Percentiles rank a stretch among this genome's conserved stretches.
Conservation (phyloP, 495 filamentous ascomycete genomes). For the Hypoxylon cercidicola region DNA sequence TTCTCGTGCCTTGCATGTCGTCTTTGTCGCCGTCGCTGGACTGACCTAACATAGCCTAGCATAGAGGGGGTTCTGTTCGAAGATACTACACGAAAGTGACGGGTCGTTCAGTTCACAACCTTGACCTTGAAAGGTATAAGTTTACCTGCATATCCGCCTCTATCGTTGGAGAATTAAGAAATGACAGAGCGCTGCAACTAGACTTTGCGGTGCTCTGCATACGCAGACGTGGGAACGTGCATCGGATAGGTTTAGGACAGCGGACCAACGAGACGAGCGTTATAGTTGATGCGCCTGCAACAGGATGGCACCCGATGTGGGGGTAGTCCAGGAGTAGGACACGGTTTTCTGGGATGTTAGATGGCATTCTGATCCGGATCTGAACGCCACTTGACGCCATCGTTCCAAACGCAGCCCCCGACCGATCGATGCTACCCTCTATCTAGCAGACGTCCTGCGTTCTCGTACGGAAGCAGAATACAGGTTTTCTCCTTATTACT, state of each 20-base stretch:
- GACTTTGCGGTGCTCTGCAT: slow-evolving; percentile 31
- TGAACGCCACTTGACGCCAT: slow-evolving; percentile 26
- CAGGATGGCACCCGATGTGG: slow-evolving; percentile 31
- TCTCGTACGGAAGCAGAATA: slow-evolving; percentile 37
- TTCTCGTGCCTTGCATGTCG: background rate
- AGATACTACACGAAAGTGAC: background rate
- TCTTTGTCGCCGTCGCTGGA: background rate
- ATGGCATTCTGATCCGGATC: slow-evolving; percentile 29
- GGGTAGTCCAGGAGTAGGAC: slow-evolving; percentile 13
- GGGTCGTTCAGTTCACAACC: background rate
- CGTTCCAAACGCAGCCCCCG: slow-evolving; percentile 5
- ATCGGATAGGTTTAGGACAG: slow-evolving; percentile 20
- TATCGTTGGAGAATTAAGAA: background rate
- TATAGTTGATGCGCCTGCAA: slow-evolving; percentile 16
- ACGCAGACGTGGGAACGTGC: slow-evolving; percentile 24
- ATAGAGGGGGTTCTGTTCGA: background rate
- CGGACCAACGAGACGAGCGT: slow-evolving; percentile 13
- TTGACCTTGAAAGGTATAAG: background rate
- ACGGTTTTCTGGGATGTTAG: slow-evolving; percentile 22
- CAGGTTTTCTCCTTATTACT: slow-evolving; percentile 26
- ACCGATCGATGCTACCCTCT: slow-evolving; percentile 39
- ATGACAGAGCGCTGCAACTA: slow-evolving; percentile 6
- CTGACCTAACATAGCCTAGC: background rate
- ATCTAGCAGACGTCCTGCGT: slow-evolving; percentile 36
- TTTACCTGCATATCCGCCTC: background rate